Evolutionary conservation across 345 rosid species (phyloP).

Genomic region (Microthlaspi erraticum): DNA sequence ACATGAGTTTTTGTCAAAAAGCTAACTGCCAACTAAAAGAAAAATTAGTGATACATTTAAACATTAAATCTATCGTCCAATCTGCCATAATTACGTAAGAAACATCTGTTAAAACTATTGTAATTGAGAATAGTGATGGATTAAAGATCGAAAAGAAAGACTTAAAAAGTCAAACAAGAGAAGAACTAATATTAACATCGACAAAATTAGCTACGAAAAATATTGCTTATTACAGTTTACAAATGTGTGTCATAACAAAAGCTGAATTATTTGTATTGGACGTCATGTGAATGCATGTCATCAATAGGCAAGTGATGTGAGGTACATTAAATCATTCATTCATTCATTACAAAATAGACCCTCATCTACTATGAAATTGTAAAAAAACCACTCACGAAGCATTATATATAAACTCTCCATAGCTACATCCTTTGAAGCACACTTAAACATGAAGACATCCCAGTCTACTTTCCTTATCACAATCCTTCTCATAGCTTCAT

Average conservation of each 20-base stretch:
- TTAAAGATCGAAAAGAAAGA: too few species aligned
- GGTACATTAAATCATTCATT: constrained; percentile 1
- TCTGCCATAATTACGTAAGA: background rate
- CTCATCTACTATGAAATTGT: background rate
- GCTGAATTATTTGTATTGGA: background rate
- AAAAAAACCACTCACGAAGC: constrained; percentile 2
- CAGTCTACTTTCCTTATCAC: constrained; percentile 19
- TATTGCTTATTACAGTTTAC: background rate
- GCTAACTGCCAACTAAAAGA: too few species aligned
- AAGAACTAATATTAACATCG: background rate
- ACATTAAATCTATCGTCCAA: background rate
- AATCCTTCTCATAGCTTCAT: constrained; percentile 25
- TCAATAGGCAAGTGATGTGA: background rate
- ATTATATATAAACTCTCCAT: constrained; percentile 15
- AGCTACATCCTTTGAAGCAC: background rate
- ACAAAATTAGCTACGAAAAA: background rate
- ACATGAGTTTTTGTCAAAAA: too few species aligned
- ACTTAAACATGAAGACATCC: constrained; percentile 28
- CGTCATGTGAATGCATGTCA: constrained; percentile 12
- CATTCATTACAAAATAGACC: constrained; percentile 16
- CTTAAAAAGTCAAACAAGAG: background rate
- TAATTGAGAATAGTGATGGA: background rate
- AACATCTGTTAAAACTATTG: background rate
- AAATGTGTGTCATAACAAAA: background rate
- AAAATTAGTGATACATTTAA: too few species aligned